Evolutionary conservation across 2,329 filamentous ascomycete species (phyloP).

Genomic region (Fusarium duplospermum): DNA sequence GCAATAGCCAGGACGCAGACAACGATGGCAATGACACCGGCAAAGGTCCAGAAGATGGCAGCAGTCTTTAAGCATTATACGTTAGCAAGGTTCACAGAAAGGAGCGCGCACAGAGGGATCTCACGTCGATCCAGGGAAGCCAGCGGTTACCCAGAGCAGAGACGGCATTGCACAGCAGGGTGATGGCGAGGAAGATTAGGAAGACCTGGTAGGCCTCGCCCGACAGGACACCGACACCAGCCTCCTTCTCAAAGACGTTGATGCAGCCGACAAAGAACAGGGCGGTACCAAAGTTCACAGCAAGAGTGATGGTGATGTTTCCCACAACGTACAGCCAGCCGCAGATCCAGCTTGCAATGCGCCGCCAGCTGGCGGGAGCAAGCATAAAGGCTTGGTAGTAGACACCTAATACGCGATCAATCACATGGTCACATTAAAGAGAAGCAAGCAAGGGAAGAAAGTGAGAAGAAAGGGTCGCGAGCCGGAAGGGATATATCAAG

Average conservation of each 20-base stretch:
- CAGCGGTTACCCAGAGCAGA: conserved; percentile 75
- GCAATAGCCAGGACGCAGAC: conserved; percentile 73
- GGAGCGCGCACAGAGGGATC: conserved; percentile 40
- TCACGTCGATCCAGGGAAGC: conserved; percentile 76
- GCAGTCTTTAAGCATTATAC: conserved; percentile 63
- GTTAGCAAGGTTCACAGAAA: conserved; percentile 12
- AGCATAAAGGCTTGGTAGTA: conserved; percentile 86
- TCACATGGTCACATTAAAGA: conserved; percentile 24
- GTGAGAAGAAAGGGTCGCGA: neutral
- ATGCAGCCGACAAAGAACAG: conserved; percentile 69
- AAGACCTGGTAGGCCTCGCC: conserved; percentile 73
- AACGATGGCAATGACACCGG: conserved; percentile 74
- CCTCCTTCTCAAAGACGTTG: conserved; percentile 64
- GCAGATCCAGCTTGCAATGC: conserved; percentile 75
- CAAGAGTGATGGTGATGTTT: conserved; percentile 84
- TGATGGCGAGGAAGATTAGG: conserved; percentile 77
- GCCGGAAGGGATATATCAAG: neutral
- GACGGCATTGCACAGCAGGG: conserved; percentile 71
- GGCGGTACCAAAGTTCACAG: conserved; percentile 84
- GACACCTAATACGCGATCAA: conserved; percentile 57
- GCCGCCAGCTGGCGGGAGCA: conserved; percentile 69
- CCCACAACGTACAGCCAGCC: conserved; percentile 83
- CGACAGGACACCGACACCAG: conserved; percentile 57
- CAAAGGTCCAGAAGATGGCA: conserved; percentile 81
- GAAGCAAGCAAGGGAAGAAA: neutral